Base-by-base conservation (phyloP, 1,284 basidiomycete species). In the Golubevia pallescens region DNA sequence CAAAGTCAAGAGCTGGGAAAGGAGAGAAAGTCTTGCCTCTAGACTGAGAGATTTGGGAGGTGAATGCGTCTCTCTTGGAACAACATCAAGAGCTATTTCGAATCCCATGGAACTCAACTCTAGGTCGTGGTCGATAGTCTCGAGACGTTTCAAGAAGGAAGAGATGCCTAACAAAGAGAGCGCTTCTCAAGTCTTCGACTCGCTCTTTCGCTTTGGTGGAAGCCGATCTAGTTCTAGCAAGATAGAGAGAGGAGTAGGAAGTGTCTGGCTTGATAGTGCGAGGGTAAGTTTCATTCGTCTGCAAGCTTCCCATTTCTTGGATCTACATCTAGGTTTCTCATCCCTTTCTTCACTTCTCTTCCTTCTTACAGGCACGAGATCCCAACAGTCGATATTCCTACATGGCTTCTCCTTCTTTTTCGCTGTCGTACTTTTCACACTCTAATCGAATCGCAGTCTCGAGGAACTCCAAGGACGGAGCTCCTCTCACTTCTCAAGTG, bases 181-280 rank as follows among this genome's bases (percentile, higher is more conserved):
- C 10, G 34, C 34, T 4, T 10, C 34, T 38, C 34, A 10, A 38
- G 34, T 38, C 34, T 38, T 38, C 10, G 34, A 38, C 3, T 10
- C 3, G 34, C 34, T 38, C 3, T 38, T 38, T 38, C 34, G 34
- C 3, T 38, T 38, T 38, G 34, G 34, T 5, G 34, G 34, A 38
- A 5, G 34, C 10, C 3, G 34, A 38, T 38, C 34, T 4, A 38
- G 34, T 38, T 4, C 5, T 38, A 38, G 34, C 34, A 38, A 38
- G 34, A n/a, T n/a, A n/a, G n/a, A n/a, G n/a, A 76, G 55, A 61
- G 66, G 67, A 1, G 71, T 87, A 0, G 88, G 88, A 1, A 86
- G 87, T 56, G 75, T 88, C 1, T 89, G 88, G 88, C 79, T 89
- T 0, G 88, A 89, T 62, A 87, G 87, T 5, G 80, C 85, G 1